phyloP scores from a whole-genome alignment of 2,329 filamentous ascomycete species.

The Penicillium rolfsii region DNA sequence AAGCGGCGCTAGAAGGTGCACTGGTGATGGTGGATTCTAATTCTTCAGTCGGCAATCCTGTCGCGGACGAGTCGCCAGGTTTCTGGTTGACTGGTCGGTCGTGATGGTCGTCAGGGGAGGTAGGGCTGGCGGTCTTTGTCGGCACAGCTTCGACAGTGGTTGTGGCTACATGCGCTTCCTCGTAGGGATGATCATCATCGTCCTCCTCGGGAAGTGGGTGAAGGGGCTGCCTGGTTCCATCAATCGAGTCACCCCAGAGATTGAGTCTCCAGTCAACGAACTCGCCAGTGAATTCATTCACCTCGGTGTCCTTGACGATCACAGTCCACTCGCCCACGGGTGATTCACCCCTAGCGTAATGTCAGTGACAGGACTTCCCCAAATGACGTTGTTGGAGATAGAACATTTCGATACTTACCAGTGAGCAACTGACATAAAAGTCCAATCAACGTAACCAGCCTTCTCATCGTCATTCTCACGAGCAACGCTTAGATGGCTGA shows the following conservation, averaged over 20 bases:
- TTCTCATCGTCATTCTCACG: conserved; percentile 69
- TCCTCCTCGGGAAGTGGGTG: conserved; percentile 81
- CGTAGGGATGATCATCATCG: conserved; percentile 81
- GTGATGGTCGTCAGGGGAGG: conserved; percentile 64
- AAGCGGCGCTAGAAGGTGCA: conserved; percentile 33
- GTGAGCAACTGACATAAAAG: conserved; percentile 97
- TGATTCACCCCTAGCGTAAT: conserved; percentile 72
- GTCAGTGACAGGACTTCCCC: conserved; percentile 29
- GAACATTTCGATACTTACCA: conserved; percentile 63
- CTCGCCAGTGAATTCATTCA: conserved; percentile 74
- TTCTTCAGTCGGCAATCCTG: conserved; percentile 15
- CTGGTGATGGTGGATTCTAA: conserved; percentile 25
- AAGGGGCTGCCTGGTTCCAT: conserved; percentile 70
- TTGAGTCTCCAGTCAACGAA: conserved; percentile 93
- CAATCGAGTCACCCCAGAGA: conserved; percentile 87
- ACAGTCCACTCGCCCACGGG: conserved; percentile 90
- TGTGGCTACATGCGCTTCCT: conserved; percentile 63
- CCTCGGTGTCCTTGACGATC: conserved; percentile 78
- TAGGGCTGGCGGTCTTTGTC: conserved; percentile 50
- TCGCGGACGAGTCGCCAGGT: conserved; percentile 45
- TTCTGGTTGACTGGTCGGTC: conserved; percentile 67
- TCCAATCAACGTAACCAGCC: conserved; percentile 88
- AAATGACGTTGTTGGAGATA: neutral
- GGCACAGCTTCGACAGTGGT: conserved; percentile 60
- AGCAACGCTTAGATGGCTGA: conserved; percentile 80